Evolutionary conservation across 176 grass and related monocot species (phyloP).

Genomic region (Zizania latifolia): DNA sequence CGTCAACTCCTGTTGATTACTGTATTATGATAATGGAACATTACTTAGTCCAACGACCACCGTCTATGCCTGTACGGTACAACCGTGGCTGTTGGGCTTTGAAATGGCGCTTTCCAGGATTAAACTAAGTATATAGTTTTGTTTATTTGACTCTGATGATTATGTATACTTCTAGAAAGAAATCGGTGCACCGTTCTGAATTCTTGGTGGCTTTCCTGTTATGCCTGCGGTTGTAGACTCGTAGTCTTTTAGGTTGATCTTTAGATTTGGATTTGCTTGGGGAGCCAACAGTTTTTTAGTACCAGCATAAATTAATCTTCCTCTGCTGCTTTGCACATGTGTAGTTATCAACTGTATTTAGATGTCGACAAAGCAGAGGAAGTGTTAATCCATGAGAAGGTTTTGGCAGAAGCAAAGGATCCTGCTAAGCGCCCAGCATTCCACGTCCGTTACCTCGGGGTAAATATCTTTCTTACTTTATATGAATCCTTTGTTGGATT

Average conservation of each 20-base stretch:
- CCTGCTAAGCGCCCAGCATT: constrained; percentile 38
- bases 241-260: neutral
- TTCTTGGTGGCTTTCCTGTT: neutral
- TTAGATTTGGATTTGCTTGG: neutral
- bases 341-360: constrained; percentile 52
- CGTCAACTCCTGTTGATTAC: neutral
- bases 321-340: neutral
- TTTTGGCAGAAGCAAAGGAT: constrained; percentile 45
- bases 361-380: constrained; percentile 44
- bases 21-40: neutral
- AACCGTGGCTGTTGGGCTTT: neutral
- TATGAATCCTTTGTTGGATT: constrained; percentile 1
- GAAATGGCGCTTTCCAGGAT: neutral
- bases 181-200: neutral
- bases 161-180: neutral
- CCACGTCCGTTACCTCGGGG: constrained; percentile 34
- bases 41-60: neutral
- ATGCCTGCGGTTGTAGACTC: neutral
- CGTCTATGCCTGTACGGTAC: neutral
- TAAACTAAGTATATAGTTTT: neutral
- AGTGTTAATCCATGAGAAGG: constrained; percentile 37
- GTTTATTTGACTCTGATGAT: constrained; percentile 10
- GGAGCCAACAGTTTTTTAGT: neutral
- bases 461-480: constrained; percentile 6
- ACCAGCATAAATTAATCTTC: neutral